Percentiles rank a stretch among this genome's conserved stretches.
Conservation (phyloP, 768 basidiomycete genomes). For the Porphyrellus cyaneotinctus region DNA sequence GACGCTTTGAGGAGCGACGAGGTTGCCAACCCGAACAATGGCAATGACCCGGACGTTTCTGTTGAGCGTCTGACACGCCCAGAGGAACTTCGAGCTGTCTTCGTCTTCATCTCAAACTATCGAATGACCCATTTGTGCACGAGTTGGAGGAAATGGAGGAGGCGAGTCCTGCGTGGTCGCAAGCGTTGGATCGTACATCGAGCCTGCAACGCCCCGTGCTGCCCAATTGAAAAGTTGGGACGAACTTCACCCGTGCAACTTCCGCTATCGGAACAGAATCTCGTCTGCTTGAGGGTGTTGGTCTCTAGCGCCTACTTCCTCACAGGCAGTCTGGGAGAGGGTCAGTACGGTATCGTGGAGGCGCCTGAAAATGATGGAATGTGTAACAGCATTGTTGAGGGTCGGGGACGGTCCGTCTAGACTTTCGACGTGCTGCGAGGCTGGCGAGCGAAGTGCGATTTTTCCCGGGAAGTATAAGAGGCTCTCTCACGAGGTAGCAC, state of each 20-base stretch:
- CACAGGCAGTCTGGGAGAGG: slow-evolving; percentile 80
- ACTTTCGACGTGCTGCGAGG: neutral
- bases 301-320: slow-evolving; percentile 75
- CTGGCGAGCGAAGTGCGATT: too few relatives aligned
- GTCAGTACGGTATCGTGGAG: slow-evolving; percentile 90
- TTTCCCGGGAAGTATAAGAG: too few relatives aligned
- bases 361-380: slow-evolving; percentile 86
- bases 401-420: slow-evolving; percentile 48
- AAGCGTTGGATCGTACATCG: slow-evolving; percentile 60
- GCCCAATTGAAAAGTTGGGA: slow-evolving; percentile 65
- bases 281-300: slow-evolving; percentile 84
- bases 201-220: slow-evolving; percentile 58
- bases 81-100: too few relatives aligned
- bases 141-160: too few relatives aligned
- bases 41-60: too few relatives aligned
- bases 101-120: too few relatives aligned
- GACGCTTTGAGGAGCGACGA: too few relatives aligned
- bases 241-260: slow-evolving; percentile 47
- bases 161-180: slow-evolving; percentile 81
- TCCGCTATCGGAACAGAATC: slow-evolving; percentile 84
- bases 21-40: too few relatives aligned
- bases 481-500: too few relatives aligned
- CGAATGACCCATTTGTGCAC: too few relatives aligned
- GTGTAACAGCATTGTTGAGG: slow-evolving; percentile 46
- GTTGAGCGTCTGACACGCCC: too few relatives aligned